phyloP scores from a whole-genome alignment of 164 flowering plant genomes.

The Annona cherimola region DNA sequence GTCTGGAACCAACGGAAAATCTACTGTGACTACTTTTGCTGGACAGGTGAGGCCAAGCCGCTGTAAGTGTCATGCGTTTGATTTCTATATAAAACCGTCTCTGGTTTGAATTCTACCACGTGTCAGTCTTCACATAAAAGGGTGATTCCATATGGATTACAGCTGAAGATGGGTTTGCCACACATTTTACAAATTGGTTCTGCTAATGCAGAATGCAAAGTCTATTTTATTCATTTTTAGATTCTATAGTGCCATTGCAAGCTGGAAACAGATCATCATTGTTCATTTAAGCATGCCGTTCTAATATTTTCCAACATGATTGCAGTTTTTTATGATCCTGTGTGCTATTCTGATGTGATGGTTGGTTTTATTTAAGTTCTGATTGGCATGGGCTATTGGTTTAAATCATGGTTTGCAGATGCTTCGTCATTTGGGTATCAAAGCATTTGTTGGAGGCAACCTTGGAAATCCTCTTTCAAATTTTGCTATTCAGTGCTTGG shows the following conservation, averaged over 20 bases:
- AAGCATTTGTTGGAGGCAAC: slow-evolving; percentile 44
- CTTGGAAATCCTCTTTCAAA: slow-evolving; percentile 45
- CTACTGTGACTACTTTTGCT: slow-evolving; percentile 38
- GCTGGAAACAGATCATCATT: background rate
- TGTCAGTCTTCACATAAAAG: background rate
- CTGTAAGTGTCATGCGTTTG: background rate
- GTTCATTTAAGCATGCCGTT: background rate
- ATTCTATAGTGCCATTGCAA: background rate
- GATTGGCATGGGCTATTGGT: slow-evolving; percentile 1
- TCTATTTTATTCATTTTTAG: no score
- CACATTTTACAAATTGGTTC: no score
- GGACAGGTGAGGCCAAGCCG: slow-evolving; percentile 26
- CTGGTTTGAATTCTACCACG: background rate
- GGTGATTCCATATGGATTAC: background rate
- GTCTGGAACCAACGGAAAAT: slow-evolving; percentile 50
- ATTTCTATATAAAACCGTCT: background rate
- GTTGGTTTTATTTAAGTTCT: background rate
- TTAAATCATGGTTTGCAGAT: slow-evolving; percentile 23
- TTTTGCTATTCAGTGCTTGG: slow-evolving; percentile 29
- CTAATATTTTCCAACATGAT: background rate
- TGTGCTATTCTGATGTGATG: background rate
- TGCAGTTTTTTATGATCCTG: background rate
- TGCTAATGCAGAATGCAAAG: no score
- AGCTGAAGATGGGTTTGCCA: background rate
- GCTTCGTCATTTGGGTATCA: slow-evolving; percentile 28